Conservation (phyloP, 345 rosid genomes). For the Moricandia moricandioides region DNA sequence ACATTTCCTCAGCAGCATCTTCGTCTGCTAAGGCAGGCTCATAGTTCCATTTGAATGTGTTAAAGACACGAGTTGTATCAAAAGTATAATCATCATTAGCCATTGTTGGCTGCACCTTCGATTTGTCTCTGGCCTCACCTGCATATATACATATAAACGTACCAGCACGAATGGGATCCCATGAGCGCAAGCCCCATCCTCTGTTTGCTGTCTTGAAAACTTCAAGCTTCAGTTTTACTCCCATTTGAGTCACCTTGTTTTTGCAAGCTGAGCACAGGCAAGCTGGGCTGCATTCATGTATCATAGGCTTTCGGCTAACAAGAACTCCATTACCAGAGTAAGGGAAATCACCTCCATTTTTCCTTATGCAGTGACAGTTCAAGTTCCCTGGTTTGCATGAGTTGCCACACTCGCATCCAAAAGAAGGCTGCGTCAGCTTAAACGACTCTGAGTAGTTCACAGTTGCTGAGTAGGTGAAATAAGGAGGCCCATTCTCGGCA, state of each 20-base stretch:
- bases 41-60: conserved; percentile 56
- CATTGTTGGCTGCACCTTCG: conserved; percentile 24
- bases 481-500: conserved; percentile 75
- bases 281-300: conserved; percentile 76
- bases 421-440: conserved; percentile 47
- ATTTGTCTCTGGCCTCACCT: conserved; percentile 68
- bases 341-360: conserved; percentile 66
- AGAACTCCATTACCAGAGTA: conserved; percentile 61
- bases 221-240: conserved; percentile 62
- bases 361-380: conserved; percentile 66
- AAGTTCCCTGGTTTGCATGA: conserved; percentile 65
- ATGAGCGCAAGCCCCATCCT: conserved; percentile 90
- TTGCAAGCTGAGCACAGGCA: conserved; percentile 74
- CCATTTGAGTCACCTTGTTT: conserved; percentile 67
- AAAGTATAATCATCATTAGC: conserved; percentile 62
- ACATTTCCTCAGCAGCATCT: conserved; percentile 36
- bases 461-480: conserved; percentile 60
- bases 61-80: conserved; percentile 51
- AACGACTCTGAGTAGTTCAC: conserved; percentile 59
- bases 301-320: conserved; percentile 56
- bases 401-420: conserved; percentile 51
- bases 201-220: conserved; percentile 74
- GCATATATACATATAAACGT: conserved; percentile 82
- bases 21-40: conserved; percentile 43
- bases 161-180: conserved; percentile 91